These are phyloP conservation scores for Endoconidiophora polonica DNA, from an alignment of 2,329 filamentous ascomycete genomes.

Conservation along the genomic window DNA sequence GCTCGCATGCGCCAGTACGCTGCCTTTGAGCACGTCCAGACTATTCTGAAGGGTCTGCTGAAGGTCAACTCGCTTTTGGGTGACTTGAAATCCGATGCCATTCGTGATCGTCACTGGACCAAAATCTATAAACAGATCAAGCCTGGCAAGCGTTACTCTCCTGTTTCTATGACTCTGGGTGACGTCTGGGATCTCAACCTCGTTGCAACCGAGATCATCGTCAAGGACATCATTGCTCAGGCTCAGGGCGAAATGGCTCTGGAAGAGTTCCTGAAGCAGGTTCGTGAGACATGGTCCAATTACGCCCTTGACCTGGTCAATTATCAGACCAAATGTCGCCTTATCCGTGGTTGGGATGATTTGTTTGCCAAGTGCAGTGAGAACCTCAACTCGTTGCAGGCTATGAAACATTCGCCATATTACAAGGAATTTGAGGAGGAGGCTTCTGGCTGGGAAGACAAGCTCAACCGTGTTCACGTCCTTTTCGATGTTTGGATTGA, in stretches of 20 bases:
- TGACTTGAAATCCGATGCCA: constrained; percentile 90
- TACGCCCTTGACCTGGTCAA: constrained; percentile 88
- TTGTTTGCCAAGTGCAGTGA: constrained; percentile 97
- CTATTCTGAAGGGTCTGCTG: constrained; percentile 67
- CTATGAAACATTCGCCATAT: constrained; percentile 97
- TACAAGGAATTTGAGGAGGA: constrained; percentile 99
- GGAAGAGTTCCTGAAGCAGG: constrained; percentile 91
- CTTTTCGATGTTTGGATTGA: constrained; percentile 99
- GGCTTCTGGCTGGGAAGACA: constrained; percentile 92
- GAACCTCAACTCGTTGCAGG: constrained; percentile 90
- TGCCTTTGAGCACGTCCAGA: constrained; percentile 97
- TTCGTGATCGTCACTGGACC: constrained; percentile 90
- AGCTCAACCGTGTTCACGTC: constrained; percentile 90
- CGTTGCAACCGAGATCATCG: constrained; percentile 67
- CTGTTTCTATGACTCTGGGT: constrained; percentile 87
- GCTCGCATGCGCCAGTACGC: constrained; percentile 98
- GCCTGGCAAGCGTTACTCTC: constrained; percentile 84
- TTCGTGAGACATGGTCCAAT: constrained; percentile 91
- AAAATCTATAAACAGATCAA: constrained; percentile 95
- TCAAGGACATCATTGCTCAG: constrained; percentile 85
- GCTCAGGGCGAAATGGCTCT: constrained; percentile 96
- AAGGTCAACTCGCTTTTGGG: constrained; percentile 80
- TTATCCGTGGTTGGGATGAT: constrained; percentile 96
- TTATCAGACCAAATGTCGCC: constrained; percentile 94
- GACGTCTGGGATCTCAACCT: constrained; percentile 98